phyloP scores from a whole-genome alignment of 169 alveolate genomes.

The Plasmodium vivax region DNA sequence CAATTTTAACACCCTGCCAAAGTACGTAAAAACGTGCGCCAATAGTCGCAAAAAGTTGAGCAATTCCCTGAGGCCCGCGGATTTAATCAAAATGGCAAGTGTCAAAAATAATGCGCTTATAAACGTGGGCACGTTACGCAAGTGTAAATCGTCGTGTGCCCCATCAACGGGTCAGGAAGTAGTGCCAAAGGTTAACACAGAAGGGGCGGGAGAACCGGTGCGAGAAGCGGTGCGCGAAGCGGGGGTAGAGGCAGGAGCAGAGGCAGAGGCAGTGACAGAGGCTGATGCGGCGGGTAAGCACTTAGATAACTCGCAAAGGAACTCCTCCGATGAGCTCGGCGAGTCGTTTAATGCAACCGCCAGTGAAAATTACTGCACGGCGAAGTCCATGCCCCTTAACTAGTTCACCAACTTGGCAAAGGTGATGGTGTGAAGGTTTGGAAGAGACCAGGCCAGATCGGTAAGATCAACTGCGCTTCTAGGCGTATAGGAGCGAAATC shows the following conservation, averaged over 20 bases:
- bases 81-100: background rate
- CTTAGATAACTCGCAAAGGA: background rate
- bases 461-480: background rate
- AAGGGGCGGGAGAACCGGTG: background rate
- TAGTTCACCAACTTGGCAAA: background rate
- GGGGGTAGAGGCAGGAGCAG: background rate
- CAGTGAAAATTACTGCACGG: conserved; percentile 26
- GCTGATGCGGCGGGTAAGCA: background rate
- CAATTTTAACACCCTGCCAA: conserved; percentile 17
- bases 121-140: background rate
- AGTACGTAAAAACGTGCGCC: conserved; percentile 56
- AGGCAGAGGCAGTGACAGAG: background rate
- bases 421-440: background rate
- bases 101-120: background rate
- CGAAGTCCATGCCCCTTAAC: conserved; percentile 20
- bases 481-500: background rate
- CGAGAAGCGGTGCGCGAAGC: background rate
- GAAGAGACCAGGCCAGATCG: background rate
- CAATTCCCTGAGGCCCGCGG: background rate
- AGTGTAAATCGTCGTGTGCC: background rate
- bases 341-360: conserved; percentile 11
- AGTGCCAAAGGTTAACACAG: background rate
- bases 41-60: conserved; percentile 50
- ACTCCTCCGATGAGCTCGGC: background rate
- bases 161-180: background rate